Percentiles rank a stretch among this genome's conserved stretches.
These are phyloP conservation scores for Mangifera indica DNA, from an alignment of 345 rosid genomes.

Conservation along the genomic window DNA sequence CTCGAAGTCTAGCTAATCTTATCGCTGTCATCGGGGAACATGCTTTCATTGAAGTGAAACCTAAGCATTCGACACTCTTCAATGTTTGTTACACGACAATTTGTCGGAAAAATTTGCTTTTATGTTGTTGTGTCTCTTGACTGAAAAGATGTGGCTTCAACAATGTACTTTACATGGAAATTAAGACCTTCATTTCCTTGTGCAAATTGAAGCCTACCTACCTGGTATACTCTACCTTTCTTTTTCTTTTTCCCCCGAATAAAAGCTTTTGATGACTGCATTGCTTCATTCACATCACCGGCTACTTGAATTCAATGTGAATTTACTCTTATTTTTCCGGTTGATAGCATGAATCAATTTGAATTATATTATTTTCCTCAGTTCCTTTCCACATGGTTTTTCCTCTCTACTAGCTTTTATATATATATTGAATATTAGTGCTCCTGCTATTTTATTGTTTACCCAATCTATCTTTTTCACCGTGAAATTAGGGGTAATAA, in stretches of 20 bases:
- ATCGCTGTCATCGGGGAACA: too few relatives aligned
- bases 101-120: not conserved
- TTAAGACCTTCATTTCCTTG: not conserved
- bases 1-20: too few relatives aligned
- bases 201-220: not conserved
- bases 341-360: not conserved
- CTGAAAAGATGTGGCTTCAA: not conserved
- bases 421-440: not conserved
- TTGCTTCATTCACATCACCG: not conserved
- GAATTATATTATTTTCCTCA: not conserved
- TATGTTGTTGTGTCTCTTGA: not conserved
- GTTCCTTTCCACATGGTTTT: not conserved
- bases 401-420: not conserved
- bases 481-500: conserved; percentile 49
- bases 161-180: not conserved
- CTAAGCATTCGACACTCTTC: too few relatives aligned
- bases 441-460: not conserved
- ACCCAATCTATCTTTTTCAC: conserved; percentile 12
- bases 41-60: too few relatives aligned
- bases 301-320: not conserved
- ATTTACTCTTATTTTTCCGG: not conserved
- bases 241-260: too few relatives aligned
- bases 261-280: not conserved
- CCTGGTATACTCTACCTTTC: not conserved
- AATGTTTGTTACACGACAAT: too few relatives aligned